phyloP scores from a whole-genome alignment of 768 basidiomycete genomes.

The Lyophyllum atratum region DNA sequence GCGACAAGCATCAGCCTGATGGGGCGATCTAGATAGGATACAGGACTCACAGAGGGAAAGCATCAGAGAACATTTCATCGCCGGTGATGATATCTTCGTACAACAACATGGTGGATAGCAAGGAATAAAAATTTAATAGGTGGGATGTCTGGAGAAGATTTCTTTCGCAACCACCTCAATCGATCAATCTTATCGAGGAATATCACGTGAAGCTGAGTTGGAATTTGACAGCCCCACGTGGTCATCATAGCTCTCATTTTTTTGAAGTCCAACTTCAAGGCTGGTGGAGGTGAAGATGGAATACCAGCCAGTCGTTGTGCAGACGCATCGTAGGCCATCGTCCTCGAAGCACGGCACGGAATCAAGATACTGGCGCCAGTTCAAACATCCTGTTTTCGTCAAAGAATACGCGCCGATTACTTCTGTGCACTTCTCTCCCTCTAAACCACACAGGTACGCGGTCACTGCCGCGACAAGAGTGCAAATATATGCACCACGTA shows the following conservation, averaged over 20 bases:
- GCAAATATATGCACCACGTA: conserved; percentile 94
- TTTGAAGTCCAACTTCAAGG: conserved; percentile 5
- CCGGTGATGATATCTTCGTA: conserved; percentile 71
- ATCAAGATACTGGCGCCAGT: conserved; percentile 85
- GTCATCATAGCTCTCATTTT: conserved; percentile 18
- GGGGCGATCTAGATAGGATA: background rate
- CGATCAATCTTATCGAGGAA: conserved; percentile 39
- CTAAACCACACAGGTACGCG: conserved; percentile 91
- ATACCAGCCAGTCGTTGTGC: conserved; percentile 77
- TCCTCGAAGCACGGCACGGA: conserved; percentile 67
- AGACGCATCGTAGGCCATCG: conserved; percentile 55
- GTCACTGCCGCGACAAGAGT: conserved; percentile 93
- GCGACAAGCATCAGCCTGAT: conserved; percentile 12
- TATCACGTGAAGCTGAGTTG: conserved; percentile 13
- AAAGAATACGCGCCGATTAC: conserved; percentile 98
- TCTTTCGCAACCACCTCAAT: conserved; percentile 19
- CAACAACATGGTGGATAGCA: conserved; percentile 60
- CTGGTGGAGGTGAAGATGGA: conserved; percentile 50
- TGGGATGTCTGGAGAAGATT: conserved; percentile 20
- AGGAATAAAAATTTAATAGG: conserved; percentile 13
- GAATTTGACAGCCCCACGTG: conserved; percentile 23
- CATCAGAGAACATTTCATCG: conserved; percentile 96
- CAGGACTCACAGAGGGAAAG: conserved; percentile 74
- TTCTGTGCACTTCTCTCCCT: conserved; percentile 86
- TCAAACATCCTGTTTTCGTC: conserved; percentile 89